Base-by-base conservation (phyloP, 2,329 filamentous ascomycete genomes). In the Clathrospora elynae region DNA sequence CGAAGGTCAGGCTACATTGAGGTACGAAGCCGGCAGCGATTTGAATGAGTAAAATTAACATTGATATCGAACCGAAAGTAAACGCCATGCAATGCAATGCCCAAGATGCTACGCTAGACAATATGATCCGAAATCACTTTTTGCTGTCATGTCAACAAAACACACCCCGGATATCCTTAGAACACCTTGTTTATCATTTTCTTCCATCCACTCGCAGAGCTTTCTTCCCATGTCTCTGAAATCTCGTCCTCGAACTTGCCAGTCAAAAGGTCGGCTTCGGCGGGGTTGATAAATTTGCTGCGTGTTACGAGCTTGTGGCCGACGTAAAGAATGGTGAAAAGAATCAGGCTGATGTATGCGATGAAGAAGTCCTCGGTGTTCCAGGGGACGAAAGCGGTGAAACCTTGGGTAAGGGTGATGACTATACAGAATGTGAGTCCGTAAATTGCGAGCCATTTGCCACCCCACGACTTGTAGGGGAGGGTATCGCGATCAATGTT, bases 231-330 rank as follows among this genome's bases (percentile, higher is more conserved):
- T 1, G 51, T 63, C 31, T 68, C 62, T 5, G 59, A 35, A 2
- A 48, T 24, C 26, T 65, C 63, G 1, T 65, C 64, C 11, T 64
- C 47, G 16, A 62, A 67, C 16, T 71, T 64, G 6, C 74, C 75
- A 12, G 66, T 69, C 10, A 72, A 47, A 12, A 77, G 51, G 49
- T 77, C 75, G 7, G 73, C 73, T 11, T 75, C 71, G 4, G 49
- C 47, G 3, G 73, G 56, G 6, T 65, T 67, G 48, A 76, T 61
- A 31, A 76, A 71, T 23, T 62, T 62, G 32, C 64, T 68, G 42
- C 67, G 58, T 14, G 62, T 67, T 1, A 62, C 38, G 14, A 67
- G 17, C 53, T 70, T 92, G 73, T 87, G 85, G 2, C 76, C 81
- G 9, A 80, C 5, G 57, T 86, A 87, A 1, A 86, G 72, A 0